These are phyloP conservation scores for Bombardia bombarda DNA, from an alignment of 495 filamentous ascomycete genomes.

Conservation along the genomic window DNA sequence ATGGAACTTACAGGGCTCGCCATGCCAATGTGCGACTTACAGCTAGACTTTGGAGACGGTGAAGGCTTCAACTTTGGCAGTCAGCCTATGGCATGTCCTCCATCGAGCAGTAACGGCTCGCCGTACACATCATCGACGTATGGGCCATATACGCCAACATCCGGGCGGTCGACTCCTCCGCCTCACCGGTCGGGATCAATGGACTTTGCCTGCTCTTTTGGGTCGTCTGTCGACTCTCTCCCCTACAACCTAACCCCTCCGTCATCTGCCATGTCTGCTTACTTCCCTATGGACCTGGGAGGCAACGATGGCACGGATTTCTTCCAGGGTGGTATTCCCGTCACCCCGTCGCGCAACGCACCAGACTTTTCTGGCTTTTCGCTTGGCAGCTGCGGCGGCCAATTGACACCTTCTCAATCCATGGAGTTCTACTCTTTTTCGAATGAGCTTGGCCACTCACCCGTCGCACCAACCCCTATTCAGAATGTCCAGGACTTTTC, in stretches of 20 bases:
- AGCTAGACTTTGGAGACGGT: constrained; percentile 14
- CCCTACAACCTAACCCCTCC: constrained; percentile 28
- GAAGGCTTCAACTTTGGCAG: constrained; percentile 19
- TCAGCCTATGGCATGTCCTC: constrained; percentile 7
- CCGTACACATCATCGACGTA: constrained; percentile 28
- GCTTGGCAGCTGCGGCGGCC: constrained; percentile 3
- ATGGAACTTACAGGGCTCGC: constrained; percentile 12
- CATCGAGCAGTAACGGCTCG: constrained; percentile 23
- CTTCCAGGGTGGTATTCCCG: constrained; percentile 11
- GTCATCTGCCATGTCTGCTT: constrained; percentile 25
- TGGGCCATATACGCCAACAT: constrained; percentile 32
- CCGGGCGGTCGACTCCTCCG: constrained; percentile 21
- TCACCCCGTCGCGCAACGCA: constrained; percentile 15
- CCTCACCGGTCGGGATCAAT: constrained; percentile 9
- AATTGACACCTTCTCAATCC: constrained; percentile 9
- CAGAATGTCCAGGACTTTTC: constrained; percentile 4
- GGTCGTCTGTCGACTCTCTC: constrained; percentile 8
- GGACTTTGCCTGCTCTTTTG: constrained; percentile 17
- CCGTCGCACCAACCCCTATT: constrained; percentile 1
- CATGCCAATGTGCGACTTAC: constrained; percentile 10
- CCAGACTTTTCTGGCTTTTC: background rate
- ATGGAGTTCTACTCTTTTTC: constrained; percentile 9
- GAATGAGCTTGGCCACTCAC: constrained; percentile 6
- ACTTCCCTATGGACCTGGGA: constrained; percentile 23
- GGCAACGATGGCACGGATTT: constrained; percentile 6